Evolutionary conservation across 345 rosid genomes (phyloP).

Genomic region (Lumnitzera littorea): DNA sequence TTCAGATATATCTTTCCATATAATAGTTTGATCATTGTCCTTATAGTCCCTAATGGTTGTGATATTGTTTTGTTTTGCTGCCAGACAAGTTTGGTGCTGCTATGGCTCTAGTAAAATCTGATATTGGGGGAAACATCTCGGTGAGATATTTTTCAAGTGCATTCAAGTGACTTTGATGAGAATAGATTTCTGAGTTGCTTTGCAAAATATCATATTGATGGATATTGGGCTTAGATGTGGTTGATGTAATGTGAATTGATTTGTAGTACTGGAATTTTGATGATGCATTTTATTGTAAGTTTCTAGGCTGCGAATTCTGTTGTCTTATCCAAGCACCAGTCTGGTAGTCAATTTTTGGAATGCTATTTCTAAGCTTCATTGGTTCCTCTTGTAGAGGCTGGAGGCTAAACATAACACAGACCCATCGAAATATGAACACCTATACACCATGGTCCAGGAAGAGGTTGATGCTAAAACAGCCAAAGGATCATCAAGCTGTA

Average conservation of each 20-base stretch:
- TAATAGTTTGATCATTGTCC: background rate
- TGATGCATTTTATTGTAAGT: too few species aligned
- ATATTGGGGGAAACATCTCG: conserved; percentile 82
- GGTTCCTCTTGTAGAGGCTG: conserved; percentile 50
- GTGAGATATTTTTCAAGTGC: conserved; percentile 20
- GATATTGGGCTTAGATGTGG: too few species aligned
- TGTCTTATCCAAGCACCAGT: too few species aligned
- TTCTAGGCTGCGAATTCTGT: too few species aligned
- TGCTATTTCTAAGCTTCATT: background rate
- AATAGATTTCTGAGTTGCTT: too few species aligned
- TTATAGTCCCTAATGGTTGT: background rate
- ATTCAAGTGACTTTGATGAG: too few species aligned
- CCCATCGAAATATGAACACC: conserved; percentile 51
- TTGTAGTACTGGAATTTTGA: too few species aligned
- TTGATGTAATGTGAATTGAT: too few species aligned
- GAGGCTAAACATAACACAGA: conserved; percentile 62
- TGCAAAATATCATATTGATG: too few species aligned
- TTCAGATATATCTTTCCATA: too few species aligned
- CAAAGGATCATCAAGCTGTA: conserved; percentile 82
- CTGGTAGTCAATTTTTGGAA: too few species aligned
- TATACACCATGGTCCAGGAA: conserved; percentile 71
- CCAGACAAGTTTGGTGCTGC: conserved; percentile 94
- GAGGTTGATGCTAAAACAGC: conserved; percentile 77
- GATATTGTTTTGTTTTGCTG: conserved; percentile 1
- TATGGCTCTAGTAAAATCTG: conserved; percentile 81